Evolutionary conservation across 2,329 filamentous ascomycete genomes (phyloP).

Genomic region (Pseudogymnoascus sp.): DNA sequence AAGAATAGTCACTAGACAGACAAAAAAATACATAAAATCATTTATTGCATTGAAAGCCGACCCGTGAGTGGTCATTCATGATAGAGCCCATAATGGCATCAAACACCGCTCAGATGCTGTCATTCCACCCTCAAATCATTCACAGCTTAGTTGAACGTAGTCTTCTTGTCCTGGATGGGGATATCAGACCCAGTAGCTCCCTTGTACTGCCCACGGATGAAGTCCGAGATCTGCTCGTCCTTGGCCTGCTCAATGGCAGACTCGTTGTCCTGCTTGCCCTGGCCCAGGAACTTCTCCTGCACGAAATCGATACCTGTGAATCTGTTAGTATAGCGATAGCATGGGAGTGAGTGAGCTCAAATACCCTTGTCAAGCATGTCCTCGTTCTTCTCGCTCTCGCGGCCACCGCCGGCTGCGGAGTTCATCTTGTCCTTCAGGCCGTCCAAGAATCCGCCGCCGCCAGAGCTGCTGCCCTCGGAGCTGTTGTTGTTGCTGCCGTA

Average conservation of each 20-base stretch:
- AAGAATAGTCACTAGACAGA: neutral
- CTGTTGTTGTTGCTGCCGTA: constrained; percentile 15
- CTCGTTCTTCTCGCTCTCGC: constrained; percentile 72
- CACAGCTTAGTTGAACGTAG: constrained; percentile 13
- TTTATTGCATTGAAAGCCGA: neutral
- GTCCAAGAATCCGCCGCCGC: constrained; percentile 41
- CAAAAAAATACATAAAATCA: neutral
- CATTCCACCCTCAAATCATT: neutral
- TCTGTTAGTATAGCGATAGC: constrained; percentile 14
- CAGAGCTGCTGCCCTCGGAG: constrained; percentile 31
- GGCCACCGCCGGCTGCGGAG: constrained; percentile 62
- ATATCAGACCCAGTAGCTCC: constrained; percentile 58
- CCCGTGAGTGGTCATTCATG: neutral
- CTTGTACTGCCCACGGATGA: constrained; percentile 66
- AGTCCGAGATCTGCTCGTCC: constrained; percentile 70
- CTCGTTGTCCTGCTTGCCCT: constrained; percentile 66
- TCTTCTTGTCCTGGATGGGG: constrained; percentile 62
- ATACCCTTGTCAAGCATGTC: constrained; percentile 75
- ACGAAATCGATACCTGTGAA: constrained; percentile 63
- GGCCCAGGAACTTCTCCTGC: constrained; percentile 65
- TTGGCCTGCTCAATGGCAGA: constrained; percentile 72
- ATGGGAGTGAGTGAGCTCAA: constrained; percentile 12
- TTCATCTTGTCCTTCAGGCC: constrained; percentile 66
- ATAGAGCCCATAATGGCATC: neutral
- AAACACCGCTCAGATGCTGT: neutral